These are phyloP conservation scores for Ceratocystis diversiconidia DNA, from an alignment of 2,329 filamentous ascomycete genomes.

Conservation along the genomic window DNA sequence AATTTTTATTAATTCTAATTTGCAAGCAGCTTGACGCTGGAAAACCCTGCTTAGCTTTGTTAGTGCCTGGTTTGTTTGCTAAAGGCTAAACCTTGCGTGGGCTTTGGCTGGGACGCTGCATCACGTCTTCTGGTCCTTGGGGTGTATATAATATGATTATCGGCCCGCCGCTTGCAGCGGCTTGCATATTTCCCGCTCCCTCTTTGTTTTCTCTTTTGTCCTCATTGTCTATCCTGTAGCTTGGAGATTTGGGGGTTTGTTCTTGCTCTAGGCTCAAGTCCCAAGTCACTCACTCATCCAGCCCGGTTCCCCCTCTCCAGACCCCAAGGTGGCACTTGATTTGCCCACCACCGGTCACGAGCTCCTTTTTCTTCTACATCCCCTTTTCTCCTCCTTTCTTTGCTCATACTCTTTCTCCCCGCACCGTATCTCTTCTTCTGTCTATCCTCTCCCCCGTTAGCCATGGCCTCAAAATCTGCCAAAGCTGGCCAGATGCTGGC, in stretches of 20 bases:
- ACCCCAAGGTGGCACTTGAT: not conserved
- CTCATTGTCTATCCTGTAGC: not conserved
- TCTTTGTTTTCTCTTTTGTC: not conserved
- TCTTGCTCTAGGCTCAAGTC: not conserved
- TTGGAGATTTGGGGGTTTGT: not conserved
- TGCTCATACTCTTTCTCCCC: not conserved
- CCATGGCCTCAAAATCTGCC: constrained; percentile 31
- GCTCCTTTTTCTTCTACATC: not conserved
- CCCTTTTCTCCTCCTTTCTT: not conserved
- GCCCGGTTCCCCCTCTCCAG: not conserved
- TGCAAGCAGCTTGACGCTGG: not conserved
- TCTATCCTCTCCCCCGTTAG: not conserved
- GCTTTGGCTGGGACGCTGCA: not conserved
- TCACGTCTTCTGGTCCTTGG: not conserved
- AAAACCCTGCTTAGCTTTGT: not conserved
- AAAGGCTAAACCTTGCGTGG: not conserved
- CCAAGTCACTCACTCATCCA: not conserved
- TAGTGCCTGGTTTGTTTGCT: not conserved
- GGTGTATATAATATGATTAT: not conserved
- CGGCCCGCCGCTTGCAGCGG: not conserved
- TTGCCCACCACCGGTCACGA: not conserved
- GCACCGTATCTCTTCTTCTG: not conserved
- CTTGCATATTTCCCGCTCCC: not conserved
- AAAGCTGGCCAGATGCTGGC: constrained; percentile 61
- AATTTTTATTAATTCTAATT: not conserved